Base-by-base conservation (phyloP, 2,329 filamentous ascomycete genomes). In the Chaetothyriales sp. region DNA sequence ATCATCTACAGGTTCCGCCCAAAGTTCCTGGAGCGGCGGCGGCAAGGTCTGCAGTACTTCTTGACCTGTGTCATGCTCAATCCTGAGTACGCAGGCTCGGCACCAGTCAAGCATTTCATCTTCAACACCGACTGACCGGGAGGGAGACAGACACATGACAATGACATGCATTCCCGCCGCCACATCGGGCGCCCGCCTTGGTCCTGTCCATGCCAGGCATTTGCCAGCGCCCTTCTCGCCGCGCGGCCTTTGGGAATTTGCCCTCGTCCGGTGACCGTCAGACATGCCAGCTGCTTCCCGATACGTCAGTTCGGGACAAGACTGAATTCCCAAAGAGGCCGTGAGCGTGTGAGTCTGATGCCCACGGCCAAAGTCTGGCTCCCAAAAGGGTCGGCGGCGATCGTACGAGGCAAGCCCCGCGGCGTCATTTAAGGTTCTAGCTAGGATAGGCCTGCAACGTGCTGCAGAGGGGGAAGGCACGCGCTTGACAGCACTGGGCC, bases 21-120 rank as follows among this genome's bases (percentile, higher is more conserved):
- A 9, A 78, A 77, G 48, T 96, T 98, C 65, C 74, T 98, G 18
- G 89, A 95, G 66, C 82, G 83, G 62, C 77, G 92, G 61, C 80
- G 86, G 59, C 75, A 79, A 43, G 90, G 89, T 5, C 71, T 98
- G 53, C 82, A 86, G 63, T 95, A 96, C 64, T 98, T 96, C 64
- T 71, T 98, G 50, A 94, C 94, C 64, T 95, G 89, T 69, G 82
- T 95, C 54, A 70, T 96, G 57, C 70, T 95, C 26, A 95, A 95
- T 65, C 90, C 90, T 0, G 88, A 95, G 66, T 95, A 95, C 63
- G 86, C 88, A 32, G 84, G 85, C 9, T 92, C 86, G n/a, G 86
- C 88, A 0, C 80, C 95, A 1, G 73, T 95, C 44, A 94, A 92
- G 64, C 87, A 94, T 52, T 95, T 95, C 64, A 74, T 95, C 48